Evolutionary conservation across 257 asterid species (phyloP), one percentile per base, ranked within the genome.

Genomic region (Datura wrightii): DNA sequence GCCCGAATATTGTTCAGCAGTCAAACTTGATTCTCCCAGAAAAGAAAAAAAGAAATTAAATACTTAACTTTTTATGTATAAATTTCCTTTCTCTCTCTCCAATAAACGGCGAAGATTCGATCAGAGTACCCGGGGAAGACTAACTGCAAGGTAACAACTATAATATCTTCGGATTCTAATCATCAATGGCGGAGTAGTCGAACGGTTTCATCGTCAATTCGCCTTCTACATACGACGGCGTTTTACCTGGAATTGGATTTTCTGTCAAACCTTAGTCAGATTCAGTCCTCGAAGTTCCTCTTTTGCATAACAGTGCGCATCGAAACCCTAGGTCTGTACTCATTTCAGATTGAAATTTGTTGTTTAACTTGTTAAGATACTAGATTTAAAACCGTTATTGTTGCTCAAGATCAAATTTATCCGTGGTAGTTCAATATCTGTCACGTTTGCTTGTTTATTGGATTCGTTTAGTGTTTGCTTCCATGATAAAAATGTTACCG

Each of bases 271-370:
- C 19, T 65, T 10, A 48, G 81, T 69, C 85, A 41, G 92, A 74
- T 46, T 69, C 39, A 46, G 52, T 58, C 58, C 62, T 46, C 58
- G 63, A 78, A 15, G 18, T 65, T 69, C 80, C 6, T 67, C 70
- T 46, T 65, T 52, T 55, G 50, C 82, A 82, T 86, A 55, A 41
- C 84, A 79, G 84, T 60, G 83, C 84, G 34, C 82, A 78, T 86
- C 84, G 83, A 79, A 90, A 90, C 90, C 96, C 95, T 92, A 90
- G 93, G 96, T 91, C 24, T 46, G 90, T 59, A 56, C 48, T 39
- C 42, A 52, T 67, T 52, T 74, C 85, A 10, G 67, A 53, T 67
- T 74, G 60, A 74, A 24, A 24, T 74, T 24, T 24, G 44, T 19
- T 48, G 60, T 74, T 72, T 3, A 13, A 41, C 24, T 70, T 70